Evolutionary conservation across 2,329 filamentous ascomycete species (phyloP).

Genomic region (Onygena corvina): DNA sequence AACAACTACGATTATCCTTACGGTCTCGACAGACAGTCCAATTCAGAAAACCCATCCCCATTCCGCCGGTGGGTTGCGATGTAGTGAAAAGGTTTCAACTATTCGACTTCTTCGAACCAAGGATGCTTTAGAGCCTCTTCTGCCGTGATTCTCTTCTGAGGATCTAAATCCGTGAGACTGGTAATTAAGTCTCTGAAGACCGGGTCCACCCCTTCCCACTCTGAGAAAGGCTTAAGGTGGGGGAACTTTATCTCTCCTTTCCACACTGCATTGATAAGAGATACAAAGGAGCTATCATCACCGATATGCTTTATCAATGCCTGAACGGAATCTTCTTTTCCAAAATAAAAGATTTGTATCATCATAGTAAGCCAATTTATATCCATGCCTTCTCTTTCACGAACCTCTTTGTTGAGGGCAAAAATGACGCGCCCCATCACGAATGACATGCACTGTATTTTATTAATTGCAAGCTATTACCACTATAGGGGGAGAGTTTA

Average conservation of each 20-base stretch:
- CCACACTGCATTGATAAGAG: background rate
- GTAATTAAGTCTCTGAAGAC: slow-evolving; percentile 23
- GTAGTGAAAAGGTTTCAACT: too few relatives aligned
- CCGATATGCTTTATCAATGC: background rate
- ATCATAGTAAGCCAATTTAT: background rate
- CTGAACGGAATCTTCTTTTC: background rate
- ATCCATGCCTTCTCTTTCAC: background rate
- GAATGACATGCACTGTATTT: slow-evolving; percentile 30
- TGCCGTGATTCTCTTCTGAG: slow-evolving; percentile 24
- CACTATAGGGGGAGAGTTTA: background rate
- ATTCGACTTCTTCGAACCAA: slow-evolving; percentile 19
- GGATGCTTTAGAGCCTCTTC: slow-evolving; percentile 24
- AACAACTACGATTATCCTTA: too few relatives aligned
- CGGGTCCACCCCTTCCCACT: slow-evolving; percentile 29
- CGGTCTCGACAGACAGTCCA: too few relatives aligned
- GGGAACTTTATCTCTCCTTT: background rate
- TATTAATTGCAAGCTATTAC: slow-evolving; percentile 26
- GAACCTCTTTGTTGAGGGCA: background rate
- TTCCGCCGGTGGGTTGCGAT: too few relatives aligned
- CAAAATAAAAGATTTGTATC: background rate
- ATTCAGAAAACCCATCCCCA: too few relatives aligned
- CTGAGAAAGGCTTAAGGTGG: slow-evolving; percentile 8
- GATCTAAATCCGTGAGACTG: slow-evolving; percentile 24
- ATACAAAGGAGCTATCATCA: background rate
- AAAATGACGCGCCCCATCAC: background rate